Evolutionary conservation across 2,329 filamentous ascomycete genomes (phyloP).

Genomic region (Ophiostoma sp.): DNA sequence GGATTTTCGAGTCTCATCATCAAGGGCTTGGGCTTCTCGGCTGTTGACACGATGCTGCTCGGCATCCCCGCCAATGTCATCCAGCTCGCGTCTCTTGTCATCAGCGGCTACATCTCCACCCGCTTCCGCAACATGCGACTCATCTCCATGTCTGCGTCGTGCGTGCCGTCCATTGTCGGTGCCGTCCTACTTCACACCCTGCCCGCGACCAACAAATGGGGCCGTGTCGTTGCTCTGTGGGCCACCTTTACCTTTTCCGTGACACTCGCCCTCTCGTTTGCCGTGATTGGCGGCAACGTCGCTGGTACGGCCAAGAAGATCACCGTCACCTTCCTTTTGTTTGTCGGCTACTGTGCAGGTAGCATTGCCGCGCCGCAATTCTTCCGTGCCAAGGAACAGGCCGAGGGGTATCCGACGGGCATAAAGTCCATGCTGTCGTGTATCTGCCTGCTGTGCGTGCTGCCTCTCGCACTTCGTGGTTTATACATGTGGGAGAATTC

Average conservation of each 20-base stretch:
- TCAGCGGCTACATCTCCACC: conserved; percentile 48
- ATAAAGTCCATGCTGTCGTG: conserved; percentile 22
- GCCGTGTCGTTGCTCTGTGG: conserved; percentile 49
- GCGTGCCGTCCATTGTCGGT: conserved; percentile 42
- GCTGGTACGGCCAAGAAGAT: conserved; percentile 61
- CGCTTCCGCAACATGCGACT: conserved; percentile 45
- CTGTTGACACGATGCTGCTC: conserved; percentile 58
- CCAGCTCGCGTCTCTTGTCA: conserved; percentile 60
- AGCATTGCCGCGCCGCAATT: conserved; percentile 60
- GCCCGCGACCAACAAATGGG: conserved; percentile 33
- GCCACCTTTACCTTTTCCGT: conserved; percentile 58
- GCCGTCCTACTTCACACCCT: conserved; percentile 51
- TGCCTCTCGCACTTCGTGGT: not conserved
- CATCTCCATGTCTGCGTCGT: conserved; percentile 42
- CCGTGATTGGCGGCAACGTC: conserved; percentile 56
- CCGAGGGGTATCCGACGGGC: conserved; percentile 1
- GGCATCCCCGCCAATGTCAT: conserved; percentile 62
- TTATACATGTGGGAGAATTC: conserved; percentile 19
- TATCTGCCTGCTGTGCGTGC: conserved; percentile 4
- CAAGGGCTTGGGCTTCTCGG: conserved; percentile 56
- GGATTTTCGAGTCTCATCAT: conserved; percentile 55
- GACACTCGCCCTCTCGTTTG: conserved; percentile 52
- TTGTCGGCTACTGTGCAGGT: conserved; percentile 56
- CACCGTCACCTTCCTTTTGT: conserved; percentile 57
- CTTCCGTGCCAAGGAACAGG: conserved; percentile 49